These are phyloP conservation scores for Monosporascus sp. DNA, from an alignment of 2,329 filamentous ascomycete genomes.

Conservation along the genomic window DNA sequence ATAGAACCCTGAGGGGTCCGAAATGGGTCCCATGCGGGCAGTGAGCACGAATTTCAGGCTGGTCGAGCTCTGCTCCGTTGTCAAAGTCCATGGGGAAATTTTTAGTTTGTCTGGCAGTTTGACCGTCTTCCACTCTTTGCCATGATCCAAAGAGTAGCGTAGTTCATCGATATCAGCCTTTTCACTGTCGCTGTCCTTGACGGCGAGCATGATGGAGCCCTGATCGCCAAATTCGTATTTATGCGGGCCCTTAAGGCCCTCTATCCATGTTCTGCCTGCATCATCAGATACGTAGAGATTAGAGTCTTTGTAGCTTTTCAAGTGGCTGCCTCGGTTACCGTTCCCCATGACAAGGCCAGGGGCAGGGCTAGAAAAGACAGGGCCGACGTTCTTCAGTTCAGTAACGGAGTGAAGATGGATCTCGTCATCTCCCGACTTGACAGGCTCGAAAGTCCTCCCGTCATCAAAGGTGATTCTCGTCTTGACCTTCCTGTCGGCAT, in stretches of 20 bases:
- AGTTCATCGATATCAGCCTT: slow-evolving; percentile 53
- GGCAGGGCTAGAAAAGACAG: slow-evolving; percentile 88
- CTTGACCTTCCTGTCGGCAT: slow-evolving; percentile 60
- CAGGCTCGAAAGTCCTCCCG: slow-evolving; percentile 72
- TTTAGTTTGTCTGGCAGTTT: slow-evolving; percentile 61
- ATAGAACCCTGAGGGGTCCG: slow-evolving; percentile 45
- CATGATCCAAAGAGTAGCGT: slow-evolving; percentile 82
- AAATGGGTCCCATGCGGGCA: slow-evolving; percentile 49
- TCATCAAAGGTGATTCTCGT: slow-evolving; percentile 94
- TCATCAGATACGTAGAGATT: slow-evolving; percentile 87
- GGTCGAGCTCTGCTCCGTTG: slow-evolving; percentile 87
- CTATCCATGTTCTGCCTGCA: slow-evolving; percentile 78
- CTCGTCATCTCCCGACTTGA: slow-evolving; percentile 61
- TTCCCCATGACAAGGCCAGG: slow-evolving; percentile 92
- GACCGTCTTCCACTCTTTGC: slow-evolving; percentile 72
- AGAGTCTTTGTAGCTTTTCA: slow-evolving; percentile 67
- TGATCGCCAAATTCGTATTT: slow-evolving; percentile 96
- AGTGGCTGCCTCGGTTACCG: slow-evolving; percentile 75
- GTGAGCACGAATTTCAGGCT: slow-evolving; percentile 85
- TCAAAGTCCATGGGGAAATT: slow-evolving; percentile 67
- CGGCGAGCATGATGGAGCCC: slow-evolving; percentile 79
- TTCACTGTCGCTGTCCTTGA: slow-evolving; percentile 70
- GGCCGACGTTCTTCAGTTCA: slow-evolving; percentile 72
- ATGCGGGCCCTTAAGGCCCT: slow-evolving; percentile 72
- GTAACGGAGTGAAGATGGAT: slow-evolving; percentile 93